These are phyloP conservation scores for Lactifluus subvellereus DNA, from an alignment of 768 basidiomycete genomes.

Conservation along the genomic window DNA sequence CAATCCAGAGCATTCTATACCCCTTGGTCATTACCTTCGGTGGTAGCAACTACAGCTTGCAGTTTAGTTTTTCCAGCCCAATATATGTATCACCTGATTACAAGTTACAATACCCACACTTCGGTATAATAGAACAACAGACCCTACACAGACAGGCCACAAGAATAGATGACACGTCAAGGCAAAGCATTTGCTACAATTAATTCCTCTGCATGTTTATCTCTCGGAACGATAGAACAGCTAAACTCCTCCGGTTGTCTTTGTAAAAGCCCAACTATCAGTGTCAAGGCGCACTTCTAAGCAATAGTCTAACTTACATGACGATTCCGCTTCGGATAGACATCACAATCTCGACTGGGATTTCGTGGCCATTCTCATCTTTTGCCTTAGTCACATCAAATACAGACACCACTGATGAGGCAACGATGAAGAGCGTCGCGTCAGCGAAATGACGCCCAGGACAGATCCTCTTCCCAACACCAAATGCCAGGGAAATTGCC, in stretches of 20 bases:
- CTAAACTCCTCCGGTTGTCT: slow-evolving; percentile 11
- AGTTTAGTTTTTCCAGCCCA: too few relatives aligned
- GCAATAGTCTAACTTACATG: background rate
- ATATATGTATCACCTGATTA: too few relatives aligned
- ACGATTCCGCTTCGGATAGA: background rate
- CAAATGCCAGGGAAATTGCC: background rate
- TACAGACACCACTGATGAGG: slow-evolving; percentile 9
- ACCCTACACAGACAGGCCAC: background rate
- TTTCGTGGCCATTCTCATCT: slow-evolving; percentile 13
- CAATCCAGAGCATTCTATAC: too few relatives aligned
- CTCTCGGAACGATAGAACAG: slow-evolving; percentile 15
- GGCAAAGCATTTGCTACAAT: background rate
- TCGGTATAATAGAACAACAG: too few relatives aligned
- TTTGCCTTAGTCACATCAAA: slow-evolving; percentile 19
- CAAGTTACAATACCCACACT: too few relatives aligned
- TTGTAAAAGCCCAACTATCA: background rate
- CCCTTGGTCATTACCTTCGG: too few relatives aligned
- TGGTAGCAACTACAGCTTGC: too few relatives aligned
- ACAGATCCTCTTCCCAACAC: slow-evolving; percentile 21
- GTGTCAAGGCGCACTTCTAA: too few relatives aligned
- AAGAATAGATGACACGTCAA: background rate
- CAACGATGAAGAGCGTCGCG: slow-evolving; percentile 20
- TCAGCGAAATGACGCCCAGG: slow-evolving; percentile 26
- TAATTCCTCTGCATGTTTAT: slow-evolving; percentile 10
- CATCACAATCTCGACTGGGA: background rate